A percentile compares a stretch with the other conserved stretches of the same genome.
Evolutionary conservation across 208 protist species (phyloP).

Genomic region (Trypanosoma lewisi): DNA sequence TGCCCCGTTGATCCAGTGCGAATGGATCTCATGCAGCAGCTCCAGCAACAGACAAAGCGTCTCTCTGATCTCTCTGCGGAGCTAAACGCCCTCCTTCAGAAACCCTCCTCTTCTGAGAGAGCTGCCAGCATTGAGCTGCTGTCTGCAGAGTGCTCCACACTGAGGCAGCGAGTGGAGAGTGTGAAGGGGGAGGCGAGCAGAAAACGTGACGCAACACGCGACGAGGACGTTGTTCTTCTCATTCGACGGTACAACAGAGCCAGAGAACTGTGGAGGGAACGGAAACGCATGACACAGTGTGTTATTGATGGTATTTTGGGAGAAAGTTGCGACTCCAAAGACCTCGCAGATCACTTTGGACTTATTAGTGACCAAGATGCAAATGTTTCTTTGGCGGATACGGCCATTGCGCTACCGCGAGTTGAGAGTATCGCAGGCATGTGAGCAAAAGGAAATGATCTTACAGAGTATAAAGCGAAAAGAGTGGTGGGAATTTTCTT

Average conservation of each 20-base stretch:
- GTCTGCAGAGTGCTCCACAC: conserved; percentile 12
- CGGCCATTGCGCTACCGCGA: conserved; percentile 46
- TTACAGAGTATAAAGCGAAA: background rate
- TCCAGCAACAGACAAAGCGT: conserved; percentile 4
- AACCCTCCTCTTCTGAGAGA: conserved; percentile 6
- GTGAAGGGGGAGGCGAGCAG: conserved; percentile 2
- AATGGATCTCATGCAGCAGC: conserved; percentile 17
- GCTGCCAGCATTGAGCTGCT: conserved; percentile 10
- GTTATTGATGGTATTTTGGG: conserved; percentile 64
- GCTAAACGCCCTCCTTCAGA: conserved; percentile 11
- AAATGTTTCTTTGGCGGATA: conserved; percentile 46
- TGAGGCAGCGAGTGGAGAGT: conserved; percentile 12
- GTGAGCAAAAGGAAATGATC: background rate
- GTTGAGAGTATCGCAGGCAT: conserved; percentile 11
- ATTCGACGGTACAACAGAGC: conserved; percentile 46
- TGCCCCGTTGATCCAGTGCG: conserved; percentile 24
- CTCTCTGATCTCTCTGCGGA: conserved; percentile 16
- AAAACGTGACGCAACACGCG: conserved; percentile 9
- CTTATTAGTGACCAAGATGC: conserved; percentile 61
- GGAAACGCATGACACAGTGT: conserved; percentile 60
- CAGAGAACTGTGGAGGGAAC: conserved; percentile 60
- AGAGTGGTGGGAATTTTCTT: background rate
- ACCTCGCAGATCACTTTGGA: conserved; percentile 54
- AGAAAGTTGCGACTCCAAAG: conserved; percentile 39
- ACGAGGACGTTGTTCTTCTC: conserved; percentile 18